phyloP scores from a whole-genome alignment of 805 yeast genomes.

The Zygotorulaspora chibaensis region DNA sequence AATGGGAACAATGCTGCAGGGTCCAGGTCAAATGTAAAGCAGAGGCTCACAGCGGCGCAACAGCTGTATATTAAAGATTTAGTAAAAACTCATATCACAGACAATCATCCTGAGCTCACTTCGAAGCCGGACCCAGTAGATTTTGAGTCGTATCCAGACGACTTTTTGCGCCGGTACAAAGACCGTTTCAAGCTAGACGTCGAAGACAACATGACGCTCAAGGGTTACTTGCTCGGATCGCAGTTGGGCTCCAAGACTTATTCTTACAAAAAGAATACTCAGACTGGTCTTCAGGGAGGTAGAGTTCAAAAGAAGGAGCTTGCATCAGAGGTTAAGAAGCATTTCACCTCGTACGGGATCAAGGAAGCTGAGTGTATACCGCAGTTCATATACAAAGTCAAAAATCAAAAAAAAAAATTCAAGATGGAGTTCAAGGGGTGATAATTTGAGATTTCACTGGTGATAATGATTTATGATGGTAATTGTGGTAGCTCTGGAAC shows the following conservation, averaged over 20 bases:
- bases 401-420: slow-evolving; percentile 54
- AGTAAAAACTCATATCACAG: slow-evolving; percentile 61
- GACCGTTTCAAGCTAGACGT: slow-evolving; percentile 51
- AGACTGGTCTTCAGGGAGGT: slow-evolving; percentile 26
- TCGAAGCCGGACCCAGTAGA: slow-evolving; percentile 58
- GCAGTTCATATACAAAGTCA: slow-evolving; percentile 80
- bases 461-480: not conserved
- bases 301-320: slow-evolving; percentile 57
- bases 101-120: slow-evolving; percentile 64
- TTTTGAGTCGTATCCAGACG: slow-evolving; percentile 59
- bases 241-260: slow-evolving; percentile 69
- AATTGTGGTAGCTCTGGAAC: not conserved
- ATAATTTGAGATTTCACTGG: not conserved
- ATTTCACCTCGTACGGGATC: slow-evolving; percentile 54
- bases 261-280: slow-evolving; percentile 24
- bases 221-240: slow-evolving; percentile 67
- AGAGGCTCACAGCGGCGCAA: slow-evolving; percentile 53
- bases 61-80: slow-evolving; percentile 64
- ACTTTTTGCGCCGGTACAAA: slow-evolving; percentile 65
- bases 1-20: slow-evolving; percentile 39
- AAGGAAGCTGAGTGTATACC: slow-evolving; percentile 86
- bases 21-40: slow-evolving; percentile 44
- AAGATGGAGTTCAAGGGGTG: slow-evolving; percentile 36
- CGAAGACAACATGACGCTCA: slow-evolving; percentile 58
- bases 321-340: slow-evolving; percentile 59